These are phyloP conservation scores for Xylariaceae sp. DNA, from an alignment of 2,329 filamentous ascomycete genomes.

Conservation along the genomic window DNA sequence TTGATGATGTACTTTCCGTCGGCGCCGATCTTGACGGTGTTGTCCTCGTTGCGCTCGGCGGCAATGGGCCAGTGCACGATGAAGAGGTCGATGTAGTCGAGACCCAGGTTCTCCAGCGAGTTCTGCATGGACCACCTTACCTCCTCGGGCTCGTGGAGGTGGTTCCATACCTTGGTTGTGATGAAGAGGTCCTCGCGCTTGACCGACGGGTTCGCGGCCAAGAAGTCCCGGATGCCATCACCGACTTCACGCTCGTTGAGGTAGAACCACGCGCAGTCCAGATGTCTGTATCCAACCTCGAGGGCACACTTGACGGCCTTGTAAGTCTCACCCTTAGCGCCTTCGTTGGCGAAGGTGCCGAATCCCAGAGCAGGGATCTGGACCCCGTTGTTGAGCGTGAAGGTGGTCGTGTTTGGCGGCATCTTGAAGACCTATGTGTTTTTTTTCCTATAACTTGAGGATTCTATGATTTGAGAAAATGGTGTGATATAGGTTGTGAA, in stretches of 20 bases:
- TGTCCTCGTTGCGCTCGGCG: constrained; percentile 40
- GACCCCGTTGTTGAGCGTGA: constrained; percentile 48
- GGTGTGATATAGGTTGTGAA: not conserved
- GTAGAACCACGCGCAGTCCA: constrained; percentile 66
- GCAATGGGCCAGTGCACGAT: constrained; percentile 51
- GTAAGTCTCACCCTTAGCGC: constrained; percentile 54
- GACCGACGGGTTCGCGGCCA: constrained; percentile 38
- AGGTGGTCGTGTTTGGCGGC: constrained; percentile 31
- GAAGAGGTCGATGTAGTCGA: constrained; percentile 54
- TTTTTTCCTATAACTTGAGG: not conserved
- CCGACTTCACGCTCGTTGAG: constrained; percentile 61
- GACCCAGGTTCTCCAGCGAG: constrained; percentile 48
- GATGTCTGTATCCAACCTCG: constrained; percentile 58
- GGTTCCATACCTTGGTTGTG: constrained; percentile 66
- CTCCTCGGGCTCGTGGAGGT: constrained; percentile 56
- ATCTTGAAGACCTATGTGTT: constrained; percentile 10
- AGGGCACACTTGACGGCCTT: constrained; percentile 60
- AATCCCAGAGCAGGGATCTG: constrained; percentile 59
- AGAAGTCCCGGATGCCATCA: constrained; percentile 46
- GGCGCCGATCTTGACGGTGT: constrained; percentile 40
- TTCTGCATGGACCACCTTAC: constrained; percentile 51
- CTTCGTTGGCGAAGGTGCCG: constrained; percentile 64
- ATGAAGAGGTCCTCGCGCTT: constrained; percentile 51
- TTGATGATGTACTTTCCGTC: constrained; percentile 46
- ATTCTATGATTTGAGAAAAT: not conserved